Base-by-base conservation (phyloP, 306 rosid genomes). In the Malus sylvestris region DNA sequence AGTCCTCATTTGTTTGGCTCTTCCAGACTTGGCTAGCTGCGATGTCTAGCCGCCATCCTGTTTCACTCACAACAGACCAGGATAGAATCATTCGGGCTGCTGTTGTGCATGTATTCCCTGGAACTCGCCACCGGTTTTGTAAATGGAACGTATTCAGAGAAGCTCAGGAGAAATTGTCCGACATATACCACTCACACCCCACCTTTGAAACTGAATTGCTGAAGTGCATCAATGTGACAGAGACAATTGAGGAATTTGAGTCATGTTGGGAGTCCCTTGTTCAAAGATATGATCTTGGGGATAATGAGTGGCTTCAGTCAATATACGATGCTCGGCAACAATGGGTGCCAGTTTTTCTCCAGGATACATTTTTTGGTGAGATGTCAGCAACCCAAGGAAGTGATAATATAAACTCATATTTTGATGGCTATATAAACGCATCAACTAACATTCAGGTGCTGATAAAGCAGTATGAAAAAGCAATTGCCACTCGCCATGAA, bases 1-100 rank as follows among this genome's bases (percentile, higher is more conserved):
- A 84, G 85, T 81, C 87, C 27, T 84, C 85, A 2, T 84, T 81
- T 78, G 83, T 81, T 64, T 84, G 87, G 87, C 84, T 84, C 3
- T 84, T 84, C 70, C 76, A 77, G 70, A 72, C 84, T 11, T 83
- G 84, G 84, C 35, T 80, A 35, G 74, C 82, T 61, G 84, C 87
- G n/a, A 84, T 80, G 87, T 68, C 73, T 3, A 76, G 67, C 27
- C 84, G 75, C 45, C 74, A 52, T 61, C 87, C 86, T 6, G 32
- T 82, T 73, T 82, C 85, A 60, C 68, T 82, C 72, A 82, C 85
- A 3, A 82, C 85, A 29, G 79, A 82, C 53, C 82, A 82, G 40
- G 85, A 82, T 44, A 78, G 85, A 69, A 82, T 82, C 76, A 82
- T 82, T 20, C 78, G 82, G 4, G 58, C 85, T 33, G 82, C 79